A percentile compares a stretch with the other conserved stretches of the same genome.
Conservation (phyloP, 2,329 filamentous ascomycete species). For the Aspergillus sp. region DNA sequence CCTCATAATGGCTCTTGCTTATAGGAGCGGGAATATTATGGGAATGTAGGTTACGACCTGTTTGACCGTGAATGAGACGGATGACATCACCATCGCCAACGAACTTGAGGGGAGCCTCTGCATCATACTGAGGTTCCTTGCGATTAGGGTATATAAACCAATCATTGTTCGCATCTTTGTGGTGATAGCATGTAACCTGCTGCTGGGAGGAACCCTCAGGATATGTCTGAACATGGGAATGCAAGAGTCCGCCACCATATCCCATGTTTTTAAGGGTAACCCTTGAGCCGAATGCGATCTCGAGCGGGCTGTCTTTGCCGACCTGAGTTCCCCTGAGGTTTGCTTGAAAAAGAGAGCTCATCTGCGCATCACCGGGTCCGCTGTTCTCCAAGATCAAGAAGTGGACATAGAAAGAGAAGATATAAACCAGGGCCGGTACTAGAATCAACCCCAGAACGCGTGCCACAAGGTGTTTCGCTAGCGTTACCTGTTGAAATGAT, state of each 20-base stretch:
- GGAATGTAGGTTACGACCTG: constrained; percentile 94
- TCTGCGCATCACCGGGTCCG: constrained; percentile 97
- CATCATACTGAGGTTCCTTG: constrained; percentile 68
- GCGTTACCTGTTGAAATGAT: constrained; percentile 52
- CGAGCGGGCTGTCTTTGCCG: constrained; percentile 89
- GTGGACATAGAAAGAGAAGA: constrained; percentile 92
- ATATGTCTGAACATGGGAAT: constrained; percentile 95
- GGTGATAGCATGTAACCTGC: constrained; percentile 98
- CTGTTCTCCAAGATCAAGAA: constrained; percentile 91
- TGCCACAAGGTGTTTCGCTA: constrained; percentile 75
- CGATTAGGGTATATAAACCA: constrained; percentile 99
- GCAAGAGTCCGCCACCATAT: constrained; percentile 91
- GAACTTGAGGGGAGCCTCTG: constrained; percentile 69
- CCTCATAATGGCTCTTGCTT: constrained; percentile 85
- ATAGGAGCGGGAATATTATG: constrained; percentile 86
- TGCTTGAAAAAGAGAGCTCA: constrained; percentile 98
- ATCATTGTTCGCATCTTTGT: constrained; percentile 99
- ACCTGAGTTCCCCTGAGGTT: constrained; percentile 93
- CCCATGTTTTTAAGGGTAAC: constrained; percentile 99
- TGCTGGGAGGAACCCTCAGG: constrained; percentile 92
- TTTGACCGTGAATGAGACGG: constrained; percentile 90
- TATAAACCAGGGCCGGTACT: constrained; percentile 86
- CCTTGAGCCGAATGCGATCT: constrained; percentile 84
- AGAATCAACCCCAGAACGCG: constrained; percentile 85
- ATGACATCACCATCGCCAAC: constrained; percentile 76